Evolutionary conservation across 192 early-diverging fungal genomes (phyloP).

Genomic region (Coemansia guatemalensis): DNA sequence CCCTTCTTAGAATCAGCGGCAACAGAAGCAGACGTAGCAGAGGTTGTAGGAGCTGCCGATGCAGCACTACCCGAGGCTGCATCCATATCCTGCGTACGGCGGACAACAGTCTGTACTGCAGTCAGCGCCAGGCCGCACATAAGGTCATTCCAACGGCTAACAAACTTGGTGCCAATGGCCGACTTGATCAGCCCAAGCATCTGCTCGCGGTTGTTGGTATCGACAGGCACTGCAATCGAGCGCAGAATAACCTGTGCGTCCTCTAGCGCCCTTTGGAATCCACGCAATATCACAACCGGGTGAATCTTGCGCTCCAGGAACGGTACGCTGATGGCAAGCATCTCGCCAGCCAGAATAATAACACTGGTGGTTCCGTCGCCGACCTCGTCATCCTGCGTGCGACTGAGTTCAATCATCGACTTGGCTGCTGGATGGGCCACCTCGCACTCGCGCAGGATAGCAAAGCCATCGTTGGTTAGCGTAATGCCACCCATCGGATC

Average conservation of each 20-base stretch:
- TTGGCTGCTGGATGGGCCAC: slow-evolving; percentile 99
- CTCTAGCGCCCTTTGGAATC: slow-evolving; percentile 91
- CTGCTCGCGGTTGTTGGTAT: slow-evolving; percentile 79
- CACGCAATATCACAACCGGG: slow-evolving; percentile 94
- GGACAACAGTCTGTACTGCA: slow-evolving; percentile 88
- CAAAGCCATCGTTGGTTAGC: slow-evolving; percentile 98
- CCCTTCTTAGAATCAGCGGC: not conserved
- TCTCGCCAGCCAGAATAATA: slow-evolving; percentile 98
- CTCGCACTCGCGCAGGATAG: slow-evolving; percentile 97
- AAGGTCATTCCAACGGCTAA: slow-evolving; percentile 91
- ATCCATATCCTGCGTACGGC: slow-evolving; percentile 39
- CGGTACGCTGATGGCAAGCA: slow-evolving; percentile 86
- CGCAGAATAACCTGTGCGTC: slow-evolving; percentile 86
- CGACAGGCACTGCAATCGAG: slow-evolving; percentile 80
- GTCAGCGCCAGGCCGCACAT: slow-evolving; percentile 97
- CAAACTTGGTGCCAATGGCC: slow-evolving; percentile 96
- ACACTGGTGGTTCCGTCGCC: slow-evolving; percentile 99
- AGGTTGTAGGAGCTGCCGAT: not conserved
- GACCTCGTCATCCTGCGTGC: slow-evolving; percentile 99
- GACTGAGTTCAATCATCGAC: slow-evolving; percentile 97
- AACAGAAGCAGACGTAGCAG: slow-evolving; percentile 1
- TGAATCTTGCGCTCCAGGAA: slow-evolving; percentile 98
- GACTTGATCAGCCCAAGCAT: slow-evolving; percentile 92
- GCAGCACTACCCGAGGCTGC: slow-evolving; percentile 4
- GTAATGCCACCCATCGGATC: slow-evolving; percentile 99